Evolutionary conservation across 768 basidiomycete genomes (phyloP), one percentile per base, ranked within the genome.

Genomic region (Leccinellum albellum): DNA sequence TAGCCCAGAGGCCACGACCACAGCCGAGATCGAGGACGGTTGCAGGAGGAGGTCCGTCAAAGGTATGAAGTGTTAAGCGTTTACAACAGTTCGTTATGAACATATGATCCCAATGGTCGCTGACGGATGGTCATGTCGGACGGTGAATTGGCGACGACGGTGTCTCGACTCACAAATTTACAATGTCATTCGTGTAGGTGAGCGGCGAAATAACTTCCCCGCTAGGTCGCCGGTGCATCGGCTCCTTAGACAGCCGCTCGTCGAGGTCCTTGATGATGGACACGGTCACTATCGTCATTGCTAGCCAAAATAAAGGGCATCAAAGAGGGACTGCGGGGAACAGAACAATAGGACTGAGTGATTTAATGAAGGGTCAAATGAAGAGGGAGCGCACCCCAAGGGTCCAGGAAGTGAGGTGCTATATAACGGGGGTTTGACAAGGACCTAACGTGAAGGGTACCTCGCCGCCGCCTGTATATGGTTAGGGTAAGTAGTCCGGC

Each of bases 51-150:
- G 82, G 79, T 0, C 63, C 65, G 8, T 76, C 72, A 51, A 86
- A 85, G 45, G 77, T 72, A 62, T 83, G 78, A 57, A 84, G 75
- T 0, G 88, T 84, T 31, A 86, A 64, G 20, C 78, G 73, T 50
- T 74, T 66, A 51, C 69, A 81, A 60, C 75, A 84, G 53, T 67
- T 77, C 33, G 73, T 72, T 61, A 86, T 71, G 69, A 88, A 86
- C 78, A 87, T 79, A 55, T 82, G 78, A 64, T 88, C 82, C 87
- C 88, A 90, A 47, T 82, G 82, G 60, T 89, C 85, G 60, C 88
- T 90, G 56, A 31, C 24, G 31, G 51, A 31, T 15, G 46, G 60
- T 9, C 23, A 5, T 13, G 29, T 67, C 26, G 24, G 15, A 33
- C 5, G 10, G 37, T 40, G n/a, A 40, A 9, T 45, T 1, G 8